phyloP scores from a whole-genome alignment of 1,284 basidiomycete species.

The Fistulinella staudtii region DNA sequence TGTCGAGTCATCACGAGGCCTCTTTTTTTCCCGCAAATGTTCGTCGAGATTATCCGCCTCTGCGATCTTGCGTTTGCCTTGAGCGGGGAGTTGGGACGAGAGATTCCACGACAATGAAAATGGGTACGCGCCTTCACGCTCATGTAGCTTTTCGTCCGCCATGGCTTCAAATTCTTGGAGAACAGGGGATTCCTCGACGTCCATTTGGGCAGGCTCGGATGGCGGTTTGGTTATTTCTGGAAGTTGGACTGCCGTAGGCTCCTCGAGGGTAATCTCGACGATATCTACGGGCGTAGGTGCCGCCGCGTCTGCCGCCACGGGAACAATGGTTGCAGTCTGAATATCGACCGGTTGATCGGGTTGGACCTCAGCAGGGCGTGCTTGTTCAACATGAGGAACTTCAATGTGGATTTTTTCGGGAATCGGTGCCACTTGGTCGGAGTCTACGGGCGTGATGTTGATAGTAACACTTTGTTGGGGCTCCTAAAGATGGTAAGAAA shows the following conservation, averaged over 20 bases:
- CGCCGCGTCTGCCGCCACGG: conserved; percentile 15
- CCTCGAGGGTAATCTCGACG: conserved; percentile 10
- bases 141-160: conserved; percentile 1
- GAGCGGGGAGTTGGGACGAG: not conserved
- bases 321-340: conserved; percentile 6
- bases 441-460: conserved; percentile 1
- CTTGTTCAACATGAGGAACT: conserved; percentile 11
- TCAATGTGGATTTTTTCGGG: no score
- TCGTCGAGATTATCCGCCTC: conserved; percentile 49
- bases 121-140: conserved; percentile 24
- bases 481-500: conserved; percentile 9
- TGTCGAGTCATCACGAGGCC: conserved; percentile 58
- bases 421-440: no score
- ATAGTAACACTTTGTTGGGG: conserved; percentile 3
- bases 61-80: conserved; percentile 68
- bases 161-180: conserved; percentile 16
- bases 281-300: conserved; percentile 10
- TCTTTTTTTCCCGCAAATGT: conserved; percentile 57
- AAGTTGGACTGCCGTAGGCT: conserved; percentile 7
- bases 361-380: not conserved
- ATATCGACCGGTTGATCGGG: conserved; percentile 5
- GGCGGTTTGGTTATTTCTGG: conserved; percentile 5
- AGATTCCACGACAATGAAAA: no score
- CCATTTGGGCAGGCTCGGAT: conserved; percentile 11
- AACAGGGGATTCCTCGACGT: conserved; percentile 15